These are phyloP conservation scores for Rutidosis leptorrhynchoides DNA, from an alignment of 129 eudicot genomes.

Conservation along the genomic window DNA sequence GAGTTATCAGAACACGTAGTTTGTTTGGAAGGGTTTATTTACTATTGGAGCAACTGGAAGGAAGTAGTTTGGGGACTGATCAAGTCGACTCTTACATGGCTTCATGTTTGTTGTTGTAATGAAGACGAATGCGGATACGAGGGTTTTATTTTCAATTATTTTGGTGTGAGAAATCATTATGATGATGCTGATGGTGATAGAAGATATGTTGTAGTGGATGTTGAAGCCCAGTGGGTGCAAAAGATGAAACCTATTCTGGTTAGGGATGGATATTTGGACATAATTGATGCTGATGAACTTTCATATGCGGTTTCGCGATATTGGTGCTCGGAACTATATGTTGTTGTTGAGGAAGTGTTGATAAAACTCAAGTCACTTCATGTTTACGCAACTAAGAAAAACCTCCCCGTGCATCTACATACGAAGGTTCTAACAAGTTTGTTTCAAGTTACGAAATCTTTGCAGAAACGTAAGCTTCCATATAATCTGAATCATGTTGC, in stretches of 20 bases:
- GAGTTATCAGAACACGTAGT: too few relatives aligned
- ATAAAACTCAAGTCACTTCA: conserved; percentile 35
- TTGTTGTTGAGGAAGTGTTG: conserved; percentile 45
- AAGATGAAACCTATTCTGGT: conserved; percentile 25
- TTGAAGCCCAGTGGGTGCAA: conserved; percentile 56
- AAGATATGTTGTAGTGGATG: conserved; percentile 33
- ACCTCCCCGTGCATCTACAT: conserved; percentile 31
- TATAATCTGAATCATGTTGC: too few relatives aligned
- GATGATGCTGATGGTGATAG: too few relatives aligned
- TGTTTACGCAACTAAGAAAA: neutral
- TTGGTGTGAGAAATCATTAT: conserved; percentile 48
- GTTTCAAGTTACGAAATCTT: conserved; percentile 34
- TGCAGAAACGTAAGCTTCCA: conserved; percentile 24
- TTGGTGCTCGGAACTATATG: conserved; percentile 43
- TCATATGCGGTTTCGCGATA: conserved; percentile 25
- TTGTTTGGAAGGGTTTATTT: too few relatives aligned
- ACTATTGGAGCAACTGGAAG: too few relatives aligned
- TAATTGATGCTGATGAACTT: conserved; percentile 24
- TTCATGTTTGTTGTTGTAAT: too few relatives aligned
- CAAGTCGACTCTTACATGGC: conserved; percentile 14
- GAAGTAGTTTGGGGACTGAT: conserved; percentile 25
- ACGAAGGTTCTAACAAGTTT: conserved; percentile 26
- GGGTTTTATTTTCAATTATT: conserved; percentile 42
- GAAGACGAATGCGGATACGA: neutral
- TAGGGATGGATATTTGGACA: conserved; percentile 19